These are phyloP conservation scores for Beauveria caledonica DNA, from an alignment of 2,329 filamentous ascomycete species.

Conservation along the genomic window DNA sequence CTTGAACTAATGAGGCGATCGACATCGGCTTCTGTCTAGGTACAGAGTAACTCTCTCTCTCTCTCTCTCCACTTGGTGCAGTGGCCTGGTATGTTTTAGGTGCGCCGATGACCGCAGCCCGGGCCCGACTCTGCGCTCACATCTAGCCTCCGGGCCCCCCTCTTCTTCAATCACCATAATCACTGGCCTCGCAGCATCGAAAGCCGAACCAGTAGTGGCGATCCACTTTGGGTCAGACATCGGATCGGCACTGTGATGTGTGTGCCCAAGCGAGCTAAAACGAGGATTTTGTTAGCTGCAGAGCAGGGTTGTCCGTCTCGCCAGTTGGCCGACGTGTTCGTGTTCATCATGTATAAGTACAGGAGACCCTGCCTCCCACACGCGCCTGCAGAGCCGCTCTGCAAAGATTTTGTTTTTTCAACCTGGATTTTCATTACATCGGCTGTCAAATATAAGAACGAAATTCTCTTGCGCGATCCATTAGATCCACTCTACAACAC, in stretches of 20 bases:
- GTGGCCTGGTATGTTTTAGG: background rate
- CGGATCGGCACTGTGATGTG: slow-evolving; percentile 7
- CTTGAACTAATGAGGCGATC: background rate
- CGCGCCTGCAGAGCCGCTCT: background rate
- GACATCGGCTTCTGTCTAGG: too few species aligned
- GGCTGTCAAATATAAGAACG: background rate
- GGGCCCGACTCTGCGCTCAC: background rate
- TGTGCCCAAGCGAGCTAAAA: slow-evolving; percentile 4
- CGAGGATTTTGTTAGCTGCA: background rate
- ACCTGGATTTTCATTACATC: background rate
- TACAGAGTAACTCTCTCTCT: background rate
- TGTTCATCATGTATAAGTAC: slow-evolving; percentile 3
- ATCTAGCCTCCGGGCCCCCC: background rate
- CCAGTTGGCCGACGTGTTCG: background rate
- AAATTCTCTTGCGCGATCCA: background rate
- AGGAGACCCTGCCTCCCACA: background rate
- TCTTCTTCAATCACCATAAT: background rate
- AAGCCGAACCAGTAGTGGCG: background rate
- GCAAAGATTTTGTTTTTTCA: background rate
- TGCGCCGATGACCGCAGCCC: slow-evolving; percentile 9
- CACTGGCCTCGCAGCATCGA: slow-evolving; percentile 7
- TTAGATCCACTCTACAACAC: background rate
- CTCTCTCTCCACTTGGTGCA: slow-evolving; percentile 6
- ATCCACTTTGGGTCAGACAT: slow-evolving; percentile 10
- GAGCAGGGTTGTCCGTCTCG: background rate